Evolutionary conservation across 495 filamentous ascomycete genomes (phyloP), one percentile per base, ranked within the genome.

Genomic region (Tuber indicum): DNA sequence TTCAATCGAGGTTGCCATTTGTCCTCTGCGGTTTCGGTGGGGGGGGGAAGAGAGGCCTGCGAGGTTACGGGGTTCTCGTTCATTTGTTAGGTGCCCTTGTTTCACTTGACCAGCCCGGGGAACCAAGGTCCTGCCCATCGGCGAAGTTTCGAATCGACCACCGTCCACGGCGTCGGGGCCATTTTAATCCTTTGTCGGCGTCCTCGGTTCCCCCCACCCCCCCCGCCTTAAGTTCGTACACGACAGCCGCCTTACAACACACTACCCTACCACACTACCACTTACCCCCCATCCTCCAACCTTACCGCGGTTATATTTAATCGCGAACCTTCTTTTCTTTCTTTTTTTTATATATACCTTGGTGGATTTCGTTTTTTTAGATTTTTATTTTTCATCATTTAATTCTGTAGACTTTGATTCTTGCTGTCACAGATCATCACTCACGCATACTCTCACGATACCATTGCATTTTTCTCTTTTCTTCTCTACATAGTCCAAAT

Each of bases 1-100:
- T 81, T 49, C 75, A 75, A 75, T 5, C 32, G 39, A 32, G 45
- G 39, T 39, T 16, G 73, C 23, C 26, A 74, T 41, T 58, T 39
- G 47, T 41, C 58, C 46, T 74, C 46, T 52, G 58, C 46, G 47
- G 47, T 23, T 42, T 46, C 10, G 8, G 71, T 17, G 41, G 41
- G 41, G n/a, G n/a, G 44, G 8, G 70, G 71, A 32, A 32, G 32
- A 21, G 58, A 1, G 58, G 58, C 41, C 77, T 80, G 77, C 74
- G 72, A 43, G 74, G 71, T 80, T 79, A 80, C 77, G 77, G 77
- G 77, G 77, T 39, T 47, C 71, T 79, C 79, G 71, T 42, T 58
- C 74, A 80, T 80, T 79, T 74, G 77, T 77, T 26, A 32, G 58
- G 14, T 66, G 32, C 26, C 58, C 58, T 66, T 32, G 26, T 66